phyloP scores from a whole-genome alignment of 805 yeast species.

The Kuraishia ogatae region DNA sequence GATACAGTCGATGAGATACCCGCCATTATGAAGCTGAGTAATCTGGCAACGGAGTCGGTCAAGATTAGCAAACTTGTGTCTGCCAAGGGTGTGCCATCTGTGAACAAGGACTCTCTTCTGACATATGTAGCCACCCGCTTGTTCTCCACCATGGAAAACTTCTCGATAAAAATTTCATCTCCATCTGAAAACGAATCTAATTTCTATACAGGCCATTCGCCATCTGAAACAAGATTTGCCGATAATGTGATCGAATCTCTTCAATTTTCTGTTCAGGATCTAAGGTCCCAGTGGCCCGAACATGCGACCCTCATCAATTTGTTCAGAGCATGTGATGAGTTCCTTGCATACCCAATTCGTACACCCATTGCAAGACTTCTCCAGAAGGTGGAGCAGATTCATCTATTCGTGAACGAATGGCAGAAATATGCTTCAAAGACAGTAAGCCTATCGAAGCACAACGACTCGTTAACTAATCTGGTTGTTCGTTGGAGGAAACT shows the following conservation, averaged over 20 bases:
- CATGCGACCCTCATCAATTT: constrained; percentile 80
- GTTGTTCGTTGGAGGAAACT: constrained; percentile 88
- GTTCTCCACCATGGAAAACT: neutral
- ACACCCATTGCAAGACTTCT: constrained; percentile 73
- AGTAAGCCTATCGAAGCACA: constrained; percentile 50
- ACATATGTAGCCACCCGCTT: neutral
- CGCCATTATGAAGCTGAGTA: constrained; percentile 36
- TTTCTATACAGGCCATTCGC: constrained; percentile 60
- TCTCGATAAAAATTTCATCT: neutral
- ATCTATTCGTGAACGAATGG: constrained; percentile 83
- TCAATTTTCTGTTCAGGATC: constrained; percentile 31
- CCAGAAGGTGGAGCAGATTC: constrained; percentile 80
- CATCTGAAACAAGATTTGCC: constrained; percentile 54
- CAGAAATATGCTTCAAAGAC: constrained; percentile 81
- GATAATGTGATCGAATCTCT: constrained; percentile 36
- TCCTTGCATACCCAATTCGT: constrained; percentile 47
- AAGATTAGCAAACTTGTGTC: neutral
- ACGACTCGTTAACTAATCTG: constrained; percentile 51
- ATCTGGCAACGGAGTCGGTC: neutral
- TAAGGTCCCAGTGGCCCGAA: constrained; percentile 82
- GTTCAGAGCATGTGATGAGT: constrained; percentile 54
- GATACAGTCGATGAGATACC: neutral
- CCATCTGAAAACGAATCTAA: constrained; percentile 11
- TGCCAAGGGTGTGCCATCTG: neutral
- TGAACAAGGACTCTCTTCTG: neutral